phyloP scores from a whole-genome alignment of 768 basidiomycete genomes.

The Termitomyces sp. region DNA sequence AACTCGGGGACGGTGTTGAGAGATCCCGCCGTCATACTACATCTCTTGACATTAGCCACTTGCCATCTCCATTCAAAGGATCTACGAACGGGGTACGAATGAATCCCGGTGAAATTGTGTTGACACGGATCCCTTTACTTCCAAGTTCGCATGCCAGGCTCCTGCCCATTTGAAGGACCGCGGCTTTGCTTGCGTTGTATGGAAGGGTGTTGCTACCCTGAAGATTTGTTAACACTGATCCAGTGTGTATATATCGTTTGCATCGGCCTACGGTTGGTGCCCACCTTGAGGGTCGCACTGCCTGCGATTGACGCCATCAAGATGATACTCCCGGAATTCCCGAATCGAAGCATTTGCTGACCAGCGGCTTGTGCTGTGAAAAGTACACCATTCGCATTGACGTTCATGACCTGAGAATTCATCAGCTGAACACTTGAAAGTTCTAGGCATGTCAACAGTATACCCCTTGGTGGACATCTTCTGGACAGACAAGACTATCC shows the following conservation, averaged over 20 bases:
- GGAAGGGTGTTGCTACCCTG: constrained; percentile 45
- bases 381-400: constrained; percentile 60
- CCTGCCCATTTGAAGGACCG: constrained; percentile 70
- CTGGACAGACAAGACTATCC: not conserved
- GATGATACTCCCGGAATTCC: constrained; percentile 49
- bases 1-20: not conserved
- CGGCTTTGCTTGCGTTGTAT: constrained; percentile 73
- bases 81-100: not conserved
- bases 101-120: constrained; percentile 56
- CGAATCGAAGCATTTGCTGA: not conserved
- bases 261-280: not conserved
- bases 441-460: not conserved
- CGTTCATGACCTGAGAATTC: constrained; percentile 47
- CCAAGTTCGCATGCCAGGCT: constrained; percentile 47
- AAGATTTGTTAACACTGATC: not conserved
- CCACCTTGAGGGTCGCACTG: not conserved
- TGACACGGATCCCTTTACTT: constrained; percentile 54
- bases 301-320: constrained; percentile 53
- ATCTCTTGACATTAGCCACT: not conserved
- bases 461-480: not conserved
- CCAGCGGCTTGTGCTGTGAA: constrained; percentile 34
- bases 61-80: not conserved
- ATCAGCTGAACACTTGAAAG: not conserved
- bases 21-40: not conserved
- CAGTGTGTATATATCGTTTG: not conserved